Base-by-base conservation (phyloP, 2,329 filamentous ascomycete genomes). In the Curvularia sp. region DNA sequence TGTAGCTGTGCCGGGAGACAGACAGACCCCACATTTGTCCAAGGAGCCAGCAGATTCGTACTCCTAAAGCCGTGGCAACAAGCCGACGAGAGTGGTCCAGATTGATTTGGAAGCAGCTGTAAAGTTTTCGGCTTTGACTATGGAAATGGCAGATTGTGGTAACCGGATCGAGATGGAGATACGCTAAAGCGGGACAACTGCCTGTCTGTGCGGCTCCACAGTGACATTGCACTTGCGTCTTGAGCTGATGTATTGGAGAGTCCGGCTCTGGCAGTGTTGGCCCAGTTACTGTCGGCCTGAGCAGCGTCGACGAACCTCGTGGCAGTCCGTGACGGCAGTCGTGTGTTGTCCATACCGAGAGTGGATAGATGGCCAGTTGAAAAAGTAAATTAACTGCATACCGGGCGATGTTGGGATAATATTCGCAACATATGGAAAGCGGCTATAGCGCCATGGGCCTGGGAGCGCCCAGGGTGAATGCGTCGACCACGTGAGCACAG, bases 351-450 rank as follows among this genome's bases (percentile, higher is more conserved):
- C 28, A 22, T 33, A 41, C 38, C 41, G 42, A 48, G 35, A 20
- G 30, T 58, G 20, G 10, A 28, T 56, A 33, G 24, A 58, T 49
- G 50, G 60, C 53, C 57, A 57, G 55, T 53, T 4, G 55, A 61
- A 60, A 41, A 52, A 38, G 63, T 69, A 71, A 65, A 75, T 73
- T 71, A 70, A 72, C 58, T 49, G 60, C 56, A 70, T 72, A 58
- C 43, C 64, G 51, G 56, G 55, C 52, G 51, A 60, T 67, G 69
- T 67, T 73, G 66, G 66, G 67, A 60, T 60, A 57, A 60, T 60
- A 56, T 59, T 63, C 63, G 64, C 58, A 60, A 53, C 61, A 64
- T 64, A 64, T 62, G 55, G 60, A 65, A 53, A 53, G 44, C 44
- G 62, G 55, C 61, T 63, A 58, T 56, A 53, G 63, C 62, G 60